These are phyloP conservation scores for Colletotrichum viniferum DNA, from an alignment of 2,329 filamentous ascomycete species.

Conservation along the genomic window DNA sequence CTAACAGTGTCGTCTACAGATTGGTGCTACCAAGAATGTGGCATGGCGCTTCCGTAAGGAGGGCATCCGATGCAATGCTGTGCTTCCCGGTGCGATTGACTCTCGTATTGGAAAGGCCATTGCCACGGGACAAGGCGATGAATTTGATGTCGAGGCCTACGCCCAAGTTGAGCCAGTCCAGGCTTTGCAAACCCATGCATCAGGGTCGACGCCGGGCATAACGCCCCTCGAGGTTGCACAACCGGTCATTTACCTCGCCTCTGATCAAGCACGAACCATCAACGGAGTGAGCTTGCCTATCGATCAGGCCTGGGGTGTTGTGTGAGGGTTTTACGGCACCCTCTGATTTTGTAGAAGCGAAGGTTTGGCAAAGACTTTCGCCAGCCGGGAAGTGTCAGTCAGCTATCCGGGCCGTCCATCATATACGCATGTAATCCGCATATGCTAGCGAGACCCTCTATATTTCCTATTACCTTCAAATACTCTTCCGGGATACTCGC, in stretches of 20 bases:
- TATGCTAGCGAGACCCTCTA: neutral
- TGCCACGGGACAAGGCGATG: slow-evolving; percentile 14
- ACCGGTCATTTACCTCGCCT: slow-evolving; percentile 39
- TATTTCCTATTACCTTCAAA: neutral
- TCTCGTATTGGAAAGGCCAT: slow-evolving; percentile 32
- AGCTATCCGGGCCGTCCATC: neutral
- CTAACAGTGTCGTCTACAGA: slow-evolving; percentile 21
- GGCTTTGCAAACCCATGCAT: slow-evolving; percentile 30
- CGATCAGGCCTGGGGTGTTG: slow-evolving; percentile 38
- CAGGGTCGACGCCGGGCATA: slow-evolving; percentile 25
- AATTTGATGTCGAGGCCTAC: slow-evolving; percentile 30
- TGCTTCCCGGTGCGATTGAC: slow-evolving; percentile 36
- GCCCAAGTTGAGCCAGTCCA: slow-evolving; percentile 30
- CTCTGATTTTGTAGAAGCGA: too few relatives aligned
- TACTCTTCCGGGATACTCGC: neutral
- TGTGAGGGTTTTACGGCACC: slow-evolving; percentile 22
- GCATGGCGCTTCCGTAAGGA: slow-evolving; percentile 49
- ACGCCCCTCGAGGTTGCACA: slow-evolving; percentile 36
- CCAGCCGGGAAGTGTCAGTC: neutral
- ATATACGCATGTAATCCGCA: neutral
- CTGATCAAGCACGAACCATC: slow-evolving; percentile 37
- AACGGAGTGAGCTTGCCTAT: slow-evolving; percentile 39
- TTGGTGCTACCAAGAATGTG: slow-evolving; percentile 51
- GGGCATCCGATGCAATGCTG: slow-evolving; percentile 33
- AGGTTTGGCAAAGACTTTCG: neutral